Percentiles rank a stretch among this genome's conserved stretches.
Conservation (phyloP, 73 alveolate species). For the Blepharisma stoltei region DNA sequence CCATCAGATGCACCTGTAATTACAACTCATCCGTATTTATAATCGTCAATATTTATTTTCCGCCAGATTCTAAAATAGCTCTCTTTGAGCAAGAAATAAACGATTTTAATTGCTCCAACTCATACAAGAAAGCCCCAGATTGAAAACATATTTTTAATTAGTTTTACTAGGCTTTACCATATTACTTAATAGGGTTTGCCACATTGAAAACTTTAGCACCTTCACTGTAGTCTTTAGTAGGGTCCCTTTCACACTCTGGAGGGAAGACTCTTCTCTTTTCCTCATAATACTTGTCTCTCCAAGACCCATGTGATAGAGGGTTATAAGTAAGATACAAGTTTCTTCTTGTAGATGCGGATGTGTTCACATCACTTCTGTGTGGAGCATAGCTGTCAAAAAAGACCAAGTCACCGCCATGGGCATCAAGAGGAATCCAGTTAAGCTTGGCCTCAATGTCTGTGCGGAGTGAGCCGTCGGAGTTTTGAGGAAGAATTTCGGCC, state of each 20-base stretch:
- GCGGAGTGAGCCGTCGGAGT: constrained; percentile 25
- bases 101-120: background rate
- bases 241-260: constrained; percentile 35
- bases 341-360: background rate
- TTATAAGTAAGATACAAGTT: constrained; percentile 25
- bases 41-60: background rate
- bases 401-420: constrained; percentile 19
- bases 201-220: too few relatives aligned
- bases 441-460: constrained; percentile 4
- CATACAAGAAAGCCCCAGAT: background rate
- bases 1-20: constrained; percentile 69
- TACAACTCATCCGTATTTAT: constrained; percentile 29
- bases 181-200: too few relatives aligned
- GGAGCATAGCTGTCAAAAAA: constrained; percentile 26
- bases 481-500: constrained; percentile 13
- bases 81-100: background rate
- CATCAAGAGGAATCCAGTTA: constrained; percentile 11
- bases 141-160: too few relatives aligned
- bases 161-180: too few relatives aligned
- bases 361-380: constrained; percentile 29
- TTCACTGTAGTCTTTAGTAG: background rate
- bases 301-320: constrained; percentile 25
- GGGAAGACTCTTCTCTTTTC: constrained; percentile 27
- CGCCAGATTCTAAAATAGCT: background rate
- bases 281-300: constrained; percentile 6